Percentiles rank a stretch among this genome's conserved stretches.
These are phyloP conservation scores for Posidonia australis DNA, from an alignment of 106 monocot species.

Conservation along the genomic window DNA sequence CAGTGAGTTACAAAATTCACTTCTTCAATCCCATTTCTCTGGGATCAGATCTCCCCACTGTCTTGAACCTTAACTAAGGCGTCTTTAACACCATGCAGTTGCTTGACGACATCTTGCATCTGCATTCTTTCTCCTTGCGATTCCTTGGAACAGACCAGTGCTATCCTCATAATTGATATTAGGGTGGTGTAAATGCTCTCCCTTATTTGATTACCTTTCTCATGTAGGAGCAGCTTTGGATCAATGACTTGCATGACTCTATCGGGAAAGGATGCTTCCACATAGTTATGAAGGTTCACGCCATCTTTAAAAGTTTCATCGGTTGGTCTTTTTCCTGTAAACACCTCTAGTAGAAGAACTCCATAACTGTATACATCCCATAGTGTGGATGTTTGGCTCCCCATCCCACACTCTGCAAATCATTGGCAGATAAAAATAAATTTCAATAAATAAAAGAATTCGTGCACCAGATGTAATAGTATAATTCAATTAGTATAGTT, in stretches of 20 bases:
- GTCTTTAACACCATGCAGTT: neutral
- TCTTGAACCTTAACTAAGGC: neutral
- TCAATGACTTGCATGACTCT: neutral
- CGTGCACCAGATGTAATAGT: no score
- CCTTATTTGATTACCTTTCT: no score
- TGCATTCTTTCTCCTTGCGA: slow-evolving; percentile 9
- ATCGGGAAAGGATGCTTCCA: neutral
- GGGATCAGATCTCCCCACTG: no score
- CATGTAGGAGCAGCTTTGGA: neutral
- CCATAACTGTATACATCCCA: slow-evolving; percentile 12
- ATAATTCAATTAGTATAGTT: no score
- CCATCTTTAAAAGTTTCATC: slow-evolving; percentile 3
- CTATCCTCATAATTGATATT: slow-evolving; percentile 6
- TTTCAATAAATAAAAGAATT: no score
- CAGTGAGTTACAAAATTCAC: no score
- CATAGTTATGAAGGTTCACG: neutral
- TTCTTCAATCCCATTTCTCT: no score
- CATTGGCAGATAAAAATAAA: no score
- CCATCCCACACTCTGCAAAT: slow-evolving; percentile 6
- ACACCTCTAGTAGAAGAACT: slow-evolving; percentile 11
- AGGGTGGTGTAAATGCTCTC: neutral
- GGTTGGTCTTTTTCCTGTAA: slow-evolving; percentile 7
- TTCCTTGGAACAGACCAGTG: slow-evolving; percentile 9
- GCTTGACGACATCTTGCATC: slow-evolving; percentile 8
- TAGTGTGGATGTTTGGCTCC: neutral